Evolutionary conservation across 2,329 filamentous ascomycete genomes (phyloP), one percentile per base, ranked within the genome.

Genomic region (Cadophora sp.): DNA sequence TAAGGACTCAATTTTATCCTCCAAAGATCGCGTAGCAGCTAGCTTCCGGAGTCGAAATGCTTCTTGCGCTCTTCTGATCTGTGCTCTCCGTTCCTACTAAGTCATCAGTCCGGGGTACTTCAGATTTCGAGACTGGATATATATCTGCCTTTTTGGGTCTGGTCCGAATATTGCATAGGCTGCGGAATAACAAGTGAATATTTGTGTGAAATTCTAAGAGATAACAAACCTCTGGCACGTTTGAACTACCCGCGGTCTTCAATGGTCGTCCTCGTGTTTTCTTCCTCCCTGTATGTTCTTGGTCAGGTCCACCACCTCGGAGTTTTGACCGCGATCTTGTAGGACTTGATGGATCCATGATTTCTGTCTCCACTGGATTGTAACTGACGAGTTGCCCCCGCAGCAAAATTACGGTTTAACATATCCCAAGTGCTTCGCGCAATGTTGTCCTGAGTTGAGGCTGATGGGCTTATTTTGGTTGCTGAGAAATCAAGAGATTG

Each of bases 61-160:
- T 22, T 66, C 61, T 59, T 69, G 67, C 4, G 67, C 67, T 27
- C 39, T 43, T 43, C 61, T 56, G n/a, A 64, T 62, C 50, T 66
- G 67, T 43, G 55, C 27, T 45, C 67, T 61, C 36, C 59, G 61
- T 33, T 68, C 59, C 66, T 68, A 20, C 14, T 39, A 51, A 51
- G 20, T 27, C 13, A 27, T 51, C 13, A 51, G 14, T 11, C 27
- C 20, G 4, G 20, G 20, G 45, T 48, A 39, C 16, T 14, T 48
- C 8, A 7, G 11, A 48, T 8, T 48, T 7, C 16, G 30, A 55
- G 24, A 55, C 9, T 6, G 20, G 4, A 55, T 33, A 55, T 36
- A 14, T 16, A 8, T n/a, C n/a, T n/a, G 11, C 36, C 2, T 39
- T 2, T 39, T 39, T 8, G 18, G 18, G 8, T 55, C 4, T n/a